Percentiles rank a stretch among this genome's conserved stretches.
phyloP scores from a whole-genome alignment of 176 grass and related monocot species.

The Carex cristatella region DNA sequence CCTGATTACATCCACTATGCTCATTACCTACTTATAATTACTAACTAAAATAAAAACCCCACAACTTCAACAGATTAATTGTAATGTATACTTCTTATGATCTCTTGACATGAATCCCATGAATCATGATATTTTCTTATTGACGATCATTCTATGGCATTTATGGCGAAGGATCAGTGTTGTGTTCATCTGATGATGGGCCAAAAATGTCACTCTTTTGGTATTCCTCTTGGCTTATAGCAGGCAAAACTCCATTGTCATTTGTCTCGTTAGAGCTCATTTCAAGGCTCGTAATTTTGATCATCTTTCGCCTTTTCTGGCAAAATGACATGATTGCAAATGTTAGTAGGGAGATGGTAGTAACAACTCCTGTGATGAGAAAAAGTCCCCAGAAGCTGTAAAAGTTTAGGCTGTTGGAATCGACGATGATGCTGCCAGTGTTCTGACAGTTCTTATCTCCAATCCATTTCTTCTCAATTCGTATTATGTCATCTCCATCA shows the following conservation, averaged over 20 bases:
- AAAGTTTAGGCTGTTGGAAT: slow-evolving; percentile 46
- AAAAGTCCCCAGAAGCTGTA: slow-evolving; percentile 82
- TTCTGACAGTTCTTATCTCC: slow-evolving; percentile 24
- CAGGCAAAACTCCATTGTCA: background rate
- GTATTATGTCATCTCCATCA: slow-evolving; percentile 40
- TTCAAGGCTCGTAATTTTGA: background rate
- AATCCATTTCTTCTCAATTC: slow-evolving; percentile 67
- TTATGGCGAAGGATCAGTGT: background rate
- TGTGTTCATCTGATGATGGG: background rate
- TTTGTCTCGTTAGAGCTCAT: background rate
- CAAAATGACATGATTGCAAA: background rate
- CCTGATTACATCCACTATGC: background rate
- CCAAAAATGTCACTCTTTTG: background rate
- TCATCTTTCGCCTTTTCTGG: background rate
- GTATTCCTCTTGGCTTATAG: background rate
- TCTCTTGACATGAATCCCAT: too few relatives aligned
- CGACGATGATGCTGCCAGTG: slow-evolving; percentile 13
- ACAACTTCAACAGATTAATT: background rate
- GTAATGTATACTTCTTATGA: background rate
- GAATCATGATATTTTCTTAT: too few relatives aligned
- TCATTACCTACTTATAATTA: background rate
- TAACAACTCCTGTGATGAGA: slow-evolving; percentile 61
- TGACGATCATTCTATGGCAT: too few relatives aligned
- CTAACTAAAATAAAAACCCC: background rate
- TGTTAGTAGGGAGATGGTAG: slow-evolving; percentile 19